Base-by-base conservation (phyloP, 108 stramenopile genomes). In the Skeletonema marinoi region DNA sequence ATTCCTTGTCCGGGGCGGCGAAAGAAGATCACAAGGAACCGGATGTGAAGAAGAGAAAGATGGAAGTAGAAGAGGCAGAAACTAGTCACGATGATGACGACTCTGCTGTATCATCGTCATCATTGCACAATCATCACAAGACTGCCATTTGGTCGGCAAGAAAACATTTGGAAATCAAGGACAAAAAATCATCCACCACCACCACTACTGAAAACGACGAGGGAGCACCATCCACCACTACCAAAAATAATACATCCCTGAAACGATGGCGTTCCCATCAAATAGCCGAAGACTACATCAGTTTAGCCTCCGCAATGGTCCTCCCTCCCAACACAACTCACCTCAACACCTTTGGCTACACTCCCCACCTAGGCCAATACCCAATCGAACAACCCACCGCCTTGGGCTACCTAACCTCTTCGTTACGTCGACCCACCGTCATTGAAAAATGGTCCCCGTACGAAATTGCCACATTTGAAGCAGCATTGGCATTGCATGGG, bases 391-490 rank as follows among this genome's bases (percentile, higher is more conserved):
- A 81, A 54, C 71, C 81, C 3, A 88, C 91, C 0, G 66, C 87
- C 3, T 68, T 95, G 9, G 89, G 88, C 3, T 85, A 77, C n/a
- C 65, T 95, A 6, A 84, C 78, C 48, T 88, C 88, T 38, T 92
- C 90, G 0, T 32, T 95, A 21, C 89, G 93, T 1, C 87, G 90
- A 14, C 93, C 91, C 3, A 83, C 82, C 17, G 86, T 97, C 2
- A 76, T 94, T 46, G 98, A 98, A 79, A 76, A 82, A 62, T 98
- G 98, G 98, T 78, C 74, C 63, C 96, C 96, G 2, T 85, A 87
- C 65, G 96, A 98, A 75, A 88, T 97, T 36, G 83, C 91, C 30
- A 33, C 91, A 2, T 98, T 98, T 73, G 96, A 98, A 63, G 93
- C 89, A 39, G 77, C 87, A 35, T 62, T 98, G 68, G 73, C 87